phyloP scores from a whole-genome alignment of 2,329 filamentous ascomycete genomes.

The Diaporthe ilicicola region DNA sequence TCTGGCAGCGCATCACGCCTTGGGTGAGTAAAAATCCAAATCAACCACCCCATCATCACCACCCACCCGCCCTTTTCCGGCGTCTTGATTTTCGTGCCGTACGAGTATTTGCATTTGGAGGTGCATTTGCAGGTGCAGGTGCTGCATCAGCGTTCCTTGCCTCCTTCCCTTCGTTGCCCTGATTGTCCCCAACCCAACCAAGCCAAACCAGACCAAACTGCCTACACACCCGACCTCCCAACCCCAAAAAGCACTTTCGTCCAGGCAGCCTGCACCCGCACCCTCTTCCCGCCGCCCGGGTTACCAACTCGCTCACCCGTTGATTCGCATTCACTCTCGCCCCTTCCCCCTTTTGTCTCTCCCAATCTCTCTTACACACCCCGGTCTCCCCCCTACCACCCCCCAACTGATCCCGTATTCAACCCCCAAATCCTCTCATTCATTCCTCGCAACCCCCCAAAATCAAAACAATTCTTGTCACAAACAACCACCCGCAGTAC shows the following conservation, averaged over 20 bases:
- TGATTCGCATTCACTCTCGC: constrained; percentile 25
- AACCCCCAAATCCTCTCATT: constrained; percentile 35
- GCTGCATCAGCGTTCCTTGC: neutral
- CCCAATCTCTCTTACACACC: constrained; percentile 41
- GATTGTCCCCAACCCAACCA: constrained; percentile 16
- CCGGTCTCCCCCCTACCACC: constrained; percentile 34
- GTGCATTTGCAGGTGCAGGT: neutral
- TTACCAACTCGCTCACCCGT: constrained; percentile 22
- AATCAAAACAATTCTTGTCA: constrained; percentile 28
- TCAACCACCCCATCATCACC: neutral
- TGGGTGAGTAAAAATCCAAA: constrained; percentile 5
- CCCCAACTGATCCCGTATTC: constrained; percentile 30
- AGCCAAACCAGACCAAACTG: neutral
- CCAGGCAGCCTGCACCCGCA: constrained; percentile 14
- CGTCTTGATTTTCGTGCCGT: neutral
- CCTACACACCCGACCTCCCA: constrained; percentile 5
- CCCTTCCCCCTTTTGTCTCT: constrained; percentile 34
- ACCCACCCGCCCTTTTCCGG: neutral
- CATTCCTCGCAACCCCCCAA: constrained; percentile 22
- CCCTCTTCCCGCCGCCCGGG: constrained; percentile 37
- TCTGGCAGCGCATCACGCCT: neutral
- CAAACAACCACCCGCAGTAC: constrained; percentile 21
- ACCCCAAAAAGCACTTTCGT: constrained; percentile 6
- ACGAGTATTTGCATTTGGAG: neutral
- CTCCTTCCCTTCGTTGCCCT: constrained; percentile 7